Evolutionary conservation across 805 yeast genomes (phyloP).

Genomic region (Sugiyamaella marilandica): DNA sequence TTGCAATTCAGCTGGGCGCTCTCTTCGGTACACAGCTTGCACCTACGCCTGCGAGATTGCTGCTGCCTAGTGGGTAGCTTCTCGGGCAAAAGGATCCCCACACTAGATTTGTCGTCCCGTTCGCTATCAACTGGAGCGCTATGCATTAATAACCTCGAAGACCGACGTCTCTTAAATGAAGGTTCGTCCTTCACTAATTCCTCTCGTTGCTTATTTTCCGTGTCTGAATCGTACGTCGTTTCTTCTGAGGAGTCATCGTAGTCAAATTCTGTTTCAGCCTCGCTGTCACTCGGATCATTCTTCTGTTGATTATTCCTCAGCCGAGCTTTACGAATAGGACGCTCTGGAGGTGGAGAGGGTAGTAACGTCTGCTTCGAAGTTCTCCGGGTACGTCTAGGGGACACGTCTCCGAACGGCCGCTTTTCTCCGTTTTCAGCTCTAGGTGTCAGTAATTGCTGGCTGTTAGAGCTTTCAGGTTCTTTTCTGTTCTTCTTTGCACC

Average conservation of each 20-base stretch:
- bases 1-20: conserved; percentile 45
- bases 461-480: neutral
- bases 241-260: neutral
- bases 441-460: neutral
- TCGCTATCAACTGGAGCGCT: neutral
- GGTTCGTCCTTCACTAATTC: conserved; percentile 1
- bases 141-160: neutral
- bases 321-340: conserved; percentile 1
- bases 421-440: neutral
- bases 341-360: conserved; percentile 4
- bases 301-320: neutral
- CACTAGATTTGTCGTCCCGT: neutral
- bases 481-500: too few relatives aligned
- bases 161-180: neutral
- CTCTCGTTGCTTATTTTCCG: conserved; percentile 10
- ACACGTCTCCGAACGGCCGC: neutral
- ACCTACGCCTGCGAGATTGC: conserved; percentile 5
- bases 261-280: neutral
- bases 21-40: conserved; percentile 28
- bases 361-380: neutral
- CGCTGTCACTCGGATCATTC: conserved; percentile 3
- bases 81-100: too few relatives aligned
- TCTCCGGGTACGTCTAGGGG: neutral
- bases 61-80: neutral
- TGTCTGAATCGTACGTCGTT: conserved; percentile 1